Conservation (phyloP, 2,329 filamentous ascomycete genomes). For the Pseudocercospora cruenta region DNA sequence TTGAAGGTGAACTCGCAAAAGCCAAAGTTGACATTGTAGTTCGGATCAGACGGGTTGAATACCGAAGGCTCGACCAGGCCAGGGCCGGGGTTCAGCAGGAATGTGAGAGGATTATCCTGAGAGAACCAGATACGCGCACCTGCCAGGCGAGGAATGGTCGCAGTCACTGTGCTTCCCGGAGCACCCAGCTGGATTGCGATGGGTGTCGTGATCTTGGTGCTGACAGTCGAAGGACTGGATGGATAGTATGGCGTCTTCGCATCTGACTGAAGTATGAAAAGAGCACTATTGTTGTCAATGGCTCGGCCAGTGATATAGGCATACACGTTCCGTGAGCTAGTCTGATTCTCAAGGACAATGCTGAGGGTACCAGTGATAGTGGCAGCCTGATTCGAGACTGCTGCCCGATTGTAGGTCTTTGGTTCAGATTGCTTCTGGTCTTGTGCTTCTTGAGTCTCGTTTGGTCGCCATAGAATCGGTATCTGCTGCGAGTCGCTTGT, state of each 20-base stretch:
- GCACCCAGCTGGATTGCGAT: slow-evolving; percentile 51
- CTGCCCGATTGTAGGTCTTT: slow-evolving; percentile 22
- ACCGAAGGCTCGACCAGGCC: slow-evolving; percentile 42
- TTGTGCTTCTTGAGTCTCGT: slow-evolving; percentile 10
- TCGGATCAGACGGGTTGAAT: slow-evolving; percentile 47
- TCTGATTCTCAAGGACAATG: slow-evolving; percentile 39
- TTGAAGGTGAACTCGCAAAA: slow-evolving; percentile 56
- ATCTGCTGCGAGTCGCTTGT: slow-evolving; percentile 6
- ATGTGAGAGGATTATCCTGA: slow-evolving; percentile 36
- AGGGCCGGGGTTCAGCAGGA: slow-evolving; percentile 42
- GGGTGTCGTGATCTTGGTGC: slow-evolving; percentile 42
- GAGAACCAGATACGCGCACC: slow-evolving; percentile 45
- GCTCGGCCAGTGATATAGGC: slow-evolving; percentile 57
- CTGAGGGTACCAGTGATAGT: slow-evolving; percentile 34
- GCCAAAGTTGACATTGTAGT: slow-evolving; percentile 50
- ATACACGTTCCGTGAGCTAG: slow-evolving; percentile 38
- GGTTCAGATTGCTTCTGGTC: slow-evolving; percentile 10
- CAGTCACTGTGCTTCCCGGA: slow-evolving; percentile 38
- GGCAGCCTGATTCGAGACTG: slow-evolving; percentile 24
- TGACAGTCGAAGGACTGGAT: slow-evolving; percentile 36
- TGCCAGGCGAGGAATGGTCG: slow-evolving; percentile 41
- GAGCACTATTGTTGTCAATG: slow-evolving; percentile 38
- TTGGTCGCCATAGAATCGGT: slow-evolving; percentile 17
- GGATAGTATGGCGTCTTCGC: slow-evolving; percentile 43
- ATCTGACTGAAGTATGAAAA: slow-evolving; percentile 41